Percentiles rank a stretch among this genome's conserved stretches.
Evolutionary conservation across 257 asterid genomes (phyloP).

Genomic region (Cinchona pubescens): DNA sequence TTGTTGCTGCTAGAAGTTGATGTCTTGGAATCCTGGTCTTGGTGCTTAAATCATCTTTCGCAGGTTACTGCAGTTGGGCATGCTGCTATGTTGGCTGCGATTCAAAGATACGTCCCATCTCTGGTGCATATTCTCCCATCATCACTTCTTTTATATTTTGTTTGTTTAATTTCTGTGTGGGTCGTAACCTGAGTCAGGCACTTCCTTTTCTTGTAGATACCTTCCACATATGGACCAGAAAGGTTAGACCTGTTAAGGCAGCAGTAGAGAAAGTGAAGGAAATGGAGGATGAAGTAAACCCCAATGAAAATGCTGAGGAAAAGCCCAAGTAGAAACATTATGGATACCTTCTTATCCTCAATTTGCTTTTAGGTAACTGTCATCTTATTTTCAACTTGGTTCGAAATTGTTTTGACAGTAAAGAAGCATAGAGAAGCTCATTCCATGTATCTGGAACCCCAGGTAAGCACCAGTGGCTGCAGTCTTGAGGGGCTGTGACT

Average conservation of each 20-base stretch:
- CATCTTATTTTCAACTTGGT: conserved; percentile 15
- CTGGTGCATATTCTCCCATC: conserved; percentile 49
- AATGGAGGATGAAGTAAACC: conserved; percentile 61
- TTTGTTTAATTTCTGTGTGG: conserved; percentile 6
- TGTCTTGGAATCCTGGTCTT: conserved; percentile 23
- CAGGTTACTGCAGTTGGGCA: conserved; percentile 80
- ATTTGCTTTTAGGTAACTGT: neutral
- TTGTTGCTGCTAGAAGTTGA: conserved; percentile 18
- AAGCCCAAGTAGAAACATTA: conserved; percentile 24
- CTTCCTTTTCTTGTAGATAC: conserved; percentile 58
- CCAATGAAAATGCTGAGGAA: conserved; percentile 46
- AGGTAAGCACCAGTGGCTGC: conserved; percentile 95
- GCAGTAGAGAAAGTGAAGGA: conserved; percentile 91
- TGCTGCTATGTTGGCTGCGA: conserved; percentile 97
- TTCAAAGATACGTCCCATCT: conserved; percentile 81
- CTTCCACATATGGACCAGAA: conserved; percentile 92
- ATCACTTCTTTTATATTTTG: conserved; percentile 18
- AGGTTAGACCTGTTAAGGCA: conserved; percentile 90
- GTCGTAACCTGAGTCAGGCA: conserved; percentile 19
- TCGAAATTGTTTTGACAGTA: conserved; percentile 43
- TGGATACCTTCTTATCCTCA: neutral
- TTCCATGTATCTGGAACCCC: conserved; percentile 90
- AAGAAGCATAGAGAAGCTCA: conserved; percentile 53
- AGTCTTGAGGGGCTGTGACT: conserved; percentile 61
- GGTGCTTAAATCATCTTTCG: conserved; percentile 16